Percentiles rank a stretch among this genome's conserved stretches.
Conservation (phyloP, 192 early-diverging fungal species). For the Gamsiella multidivaricata region DNA sequence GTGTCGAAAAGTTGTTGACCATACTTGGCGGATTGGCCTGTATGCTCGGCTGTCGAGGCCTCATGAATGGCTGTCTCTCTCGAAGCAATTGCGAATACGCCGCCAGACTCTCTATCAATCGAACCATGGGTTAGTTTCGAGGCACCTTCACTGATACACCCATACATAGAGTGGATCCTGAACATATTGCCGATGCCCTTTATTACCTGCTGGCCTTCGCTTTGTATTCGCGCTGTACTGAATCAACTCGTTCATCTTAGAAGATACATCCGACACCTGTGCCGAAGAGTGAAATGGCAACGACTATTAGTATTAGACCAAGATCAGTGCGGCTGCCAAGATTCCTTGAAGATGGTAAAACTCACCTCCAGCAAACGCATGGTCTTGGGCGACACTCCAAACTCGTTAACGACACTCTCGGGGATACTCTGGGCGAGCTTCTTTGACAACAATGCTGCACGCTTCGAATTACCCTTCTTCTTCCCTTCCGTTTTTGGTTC, state of each 20-base stretch:
- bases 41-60: constrained; percentile 7
- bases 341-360: background rate
- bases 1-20: background rate
- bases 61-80: background rate
- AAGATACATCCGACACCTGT: constrained; percentile 34
- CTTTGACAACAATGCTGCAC: background rate
- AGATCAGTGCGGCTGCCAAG: background rate
- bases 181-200: background rate
- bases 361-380: constrained; percentile 40
- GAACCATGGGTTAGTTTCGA: no score
- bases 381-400: constrained; percentile 20
- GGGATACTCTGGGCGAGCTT: constrained; percentile 21
- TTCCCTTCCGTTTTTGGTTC: constrained; percentile 39
- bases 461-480: constrained; percentile 30
- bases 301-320: background rate
- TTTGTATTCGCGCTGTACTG: constrained; percentile 22
- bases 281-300: background rate
- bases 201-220: constrained; percentile 27
- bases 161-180: no score
- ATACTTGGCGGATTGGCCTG: constrained; percentile 1
- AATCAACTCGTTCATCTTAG: constrained; percentile 37
- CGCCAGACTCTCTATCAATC: constrained; percentile 19
- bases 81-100: constrained; percentile 22
- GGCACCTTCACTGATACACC: no score
- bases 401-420: constrained; percentile 42